Conservation (phyloP, 1,139 yeast genomes). For the Kurtzmaniella quercitrusa region DNA sequence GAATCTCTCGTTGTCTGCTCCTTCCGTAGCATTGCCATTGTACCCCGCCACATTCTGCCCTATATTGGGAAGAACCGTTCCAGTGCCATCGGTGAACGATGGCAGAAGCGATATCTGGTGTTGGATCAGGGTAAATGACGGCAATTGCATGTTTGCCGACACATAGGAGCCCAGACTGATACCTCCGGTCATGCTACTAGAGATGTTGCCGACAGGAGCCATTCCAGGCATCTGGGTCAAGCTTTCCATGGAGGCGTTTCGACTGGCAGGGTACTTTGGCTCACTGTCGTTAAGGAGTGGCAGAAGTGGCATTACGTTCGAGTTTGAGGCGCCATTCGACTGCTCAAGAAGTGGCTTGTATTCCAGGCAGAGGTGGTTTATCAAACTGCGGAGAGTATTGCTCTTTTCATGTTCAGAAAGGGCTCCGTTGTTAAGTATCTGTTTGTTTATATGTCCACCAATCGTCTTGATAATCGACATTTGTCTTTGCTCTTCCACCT, state of each 20-base stretch:
- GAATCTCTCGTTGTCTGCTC: not conserved
- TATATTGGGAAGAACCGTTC: constrained; percentile 2
- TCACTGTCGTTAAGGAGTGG: constrained; percentile 35
- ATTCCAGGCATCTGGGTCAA: constrained; percentile 16
- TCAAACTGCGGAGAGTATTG: constrained; percentile 19
- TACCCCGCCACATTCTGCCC: not conserved
- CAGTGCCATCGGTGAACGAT: constrained; percentile 6
- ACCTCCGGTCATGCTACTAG: not conserved
- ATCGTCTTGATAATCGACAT: constrained; percentile 16
- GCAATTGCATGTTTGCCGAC: constrained; percentile 29
- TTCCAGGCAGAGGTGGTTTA: constrained; percentile 22
- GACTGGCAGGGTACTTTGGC: constrained; percentile 16
- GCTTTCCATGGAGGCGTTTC: constrained; percentile 13
- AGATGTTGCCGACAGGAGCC: constrained; percentile 7
- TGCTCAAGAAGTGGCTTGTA: constrained; percentile 14
- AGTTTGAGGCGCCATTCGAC: constrained; percentile 9
- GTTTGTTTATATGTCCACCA: constrained; percentile 14
- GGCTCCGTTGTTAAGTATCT: constrained; percentile 14
- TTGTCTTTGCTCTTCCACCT: not conserved
- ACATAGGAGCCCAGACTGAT: constrained; percentile 10
- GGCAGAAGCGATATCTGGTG: constrained; percentile 28
- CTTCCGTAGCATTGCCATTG: not conserved
- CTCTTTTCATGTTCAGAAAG: constrained; percentile 17
- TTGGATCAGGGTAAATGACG: constrained; percentile 35
- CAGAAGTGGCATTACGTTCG: constrained; percentile 31